Percentiles rank a stretch among this genome's conserved stretches.
These are phyloP conservation scores for Fusarium secorum DNA, from an alignment of 2,329 filamentous ascomycete genomes.

Conservation along the genomic window DNA sequence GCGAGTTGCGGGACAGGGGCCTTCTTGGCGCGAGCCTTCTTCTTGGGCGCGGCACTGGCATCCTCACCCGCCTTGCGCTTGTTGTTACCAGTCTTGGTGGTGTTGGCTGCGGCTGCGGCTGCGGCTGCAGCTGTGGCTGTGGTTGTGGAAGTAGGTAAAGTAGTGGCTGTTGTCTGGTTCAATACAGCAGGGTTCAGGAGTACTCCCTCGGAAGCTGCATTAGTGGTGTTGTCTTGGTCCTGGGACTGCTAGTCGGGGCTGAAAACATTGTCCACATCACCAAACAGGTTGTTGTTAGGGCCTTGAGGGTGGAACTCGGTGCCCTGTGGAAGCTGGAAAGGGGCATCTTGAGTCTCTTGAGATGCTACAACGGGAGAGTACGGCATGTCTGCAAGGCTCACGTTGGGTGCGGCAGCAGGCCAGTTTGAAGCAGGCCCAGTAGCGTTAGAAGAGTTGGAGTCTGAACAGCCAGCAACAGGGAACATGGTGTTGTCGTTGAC, in stretches of 20 bases:
- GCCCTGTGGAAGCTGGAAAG: neutral
- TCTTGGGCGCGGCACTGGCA: neutral
- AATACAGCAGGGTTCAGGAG: neutral
- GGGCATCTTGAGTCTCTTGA: neutral
- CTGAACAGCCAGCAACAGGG: neutral
- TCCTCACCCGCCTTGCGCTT: slow-evolving; percentile 10
- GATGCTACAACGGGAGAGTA: neutral
- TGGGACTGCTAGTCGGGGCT: neutral
- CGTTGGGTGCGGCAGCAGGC: neutral
- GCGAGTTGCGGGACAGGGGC: neutral
- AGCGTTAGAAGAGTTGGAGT: neutral
- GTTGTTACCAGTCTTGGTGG: neutral
- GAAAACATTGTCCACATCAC: neutral
- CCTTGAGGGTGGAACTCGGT: neutral
- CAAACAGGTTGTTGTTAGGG: neutral
- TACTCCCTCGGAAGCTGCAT: neutral
- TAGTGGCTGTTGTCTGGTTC: neutral
- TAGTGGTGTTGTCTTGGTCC: neutral
- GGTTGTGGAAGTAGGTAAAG: neutral
- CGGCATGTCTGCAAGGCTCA: neutral
- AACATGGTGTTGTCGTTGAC: neutral
- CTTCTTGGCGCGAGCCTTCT: slow-evolving; percentile 8
- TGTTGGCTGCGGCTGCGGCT: neutral
- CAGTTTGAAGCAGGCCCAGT: neutral
- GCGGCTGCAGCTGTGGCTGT: neutral